Evolutionary conservation across 2,329 filamentous ascomycete species (phyloP).

Genomic region (Mollisia scopiformis): DNA sequence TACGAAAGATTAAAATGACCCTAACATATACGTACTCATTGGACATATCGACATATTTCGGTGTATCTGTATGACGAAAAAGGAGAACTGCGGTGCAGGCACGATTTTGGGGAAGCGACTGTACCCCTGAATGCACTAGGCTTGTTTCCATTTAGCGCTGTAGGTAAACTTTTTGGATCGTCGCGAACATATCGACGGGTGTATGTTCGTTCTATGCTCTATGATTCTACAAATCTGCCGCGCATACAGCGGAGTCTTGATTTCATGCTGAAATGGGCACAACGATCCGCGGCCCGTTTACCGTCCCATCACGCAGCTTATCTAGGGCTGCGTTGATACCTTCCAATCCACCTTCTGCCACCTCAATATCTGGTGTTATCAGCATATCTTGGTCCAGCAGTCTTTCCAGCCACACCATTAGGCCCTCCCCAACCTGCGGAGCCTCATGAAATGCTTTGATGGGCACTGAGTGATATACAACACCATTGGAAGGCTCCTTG

Average conservation of each 20-base stretch:
- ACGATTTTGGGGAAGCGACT: neutral
- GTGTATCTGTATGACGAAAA: neutral
- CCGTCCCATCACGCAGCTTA: constrained; percentile 64
- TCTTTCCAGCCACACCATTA: constrained; percentile 69
- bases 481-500: constrained; percentile 43
- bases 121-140: neutral
- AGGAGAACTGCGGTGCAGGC: neutral
- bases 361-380: constrained; percentile 65
- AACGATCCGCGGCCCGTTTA: constrained; percentile 72
- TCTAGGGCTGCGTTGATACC: constrained; percentile 72
- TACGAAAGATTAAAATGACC: too few relatives aligned
- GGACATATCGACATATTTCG: too few relatives aligned
- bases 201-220: neutral
- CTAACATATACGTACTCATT: too few relatives aligned
- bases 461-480: constrained; percentile 52
- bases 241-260: neutral
- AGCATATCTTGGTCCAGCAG: constrained; percentile 59
- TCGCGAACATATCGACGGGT: neutral
- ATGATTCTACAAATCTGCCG: neutral
- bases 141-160: neutral
- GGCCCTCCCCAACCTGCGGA: constrained; percentile 60
- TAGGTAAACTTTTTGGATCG: too few relatives aligned
- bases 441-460: constrained; percentile 78
- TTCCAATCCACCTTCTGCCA: constrained; percentile 63
- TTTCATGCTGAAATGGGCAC: constrained; percentile 41